Conservation (phyloP, 768 basidiomycete genomes). For the Tulasnella sp. region DNA sequence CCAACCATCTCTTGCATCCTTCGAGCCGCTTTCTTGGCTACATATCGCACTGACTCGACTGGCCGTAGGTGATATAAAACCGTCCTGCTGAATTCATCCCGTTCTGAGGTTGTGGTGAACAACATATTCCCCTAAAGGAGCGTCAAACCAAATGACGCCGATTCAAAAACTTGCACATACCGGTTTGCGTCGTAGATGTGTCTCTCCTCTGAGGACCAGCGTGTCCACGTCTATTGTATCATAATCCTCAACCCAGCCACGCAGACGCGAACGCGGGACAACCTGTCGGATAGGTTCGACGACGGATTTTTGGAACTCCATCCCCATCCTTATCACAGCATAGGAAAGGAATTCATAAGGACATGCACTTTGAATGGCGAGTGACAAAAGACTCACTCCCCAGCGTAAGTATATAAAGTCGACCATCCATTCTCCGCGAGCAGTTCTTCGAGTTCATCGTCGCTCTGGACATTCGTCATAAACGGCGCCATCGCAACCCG, state of each 20-base stretch:
- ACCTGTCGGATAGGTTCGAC: slow-evolving; percentile 31
- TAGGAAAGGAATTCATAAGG: not conserved
- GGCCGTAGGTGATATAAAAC: slow-evolving; percentile 27
- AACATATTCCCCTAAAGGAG: slow-evolving; percentile 25
- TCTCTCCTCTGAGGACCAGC: slow-evolving; percentile 32
- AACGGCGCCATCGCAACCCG: slow-evolving; percentile 14
- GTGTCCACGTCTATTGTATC: slow-evolving; percentile 28
- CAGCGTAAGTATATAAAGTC: slow-evolving; percentile 32
- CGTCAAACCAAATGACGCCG: not conserved
- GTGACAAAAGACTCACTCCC: slow-evolving; percentile 28
- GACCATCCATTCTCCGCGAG: slow-evolving; percentile 32
- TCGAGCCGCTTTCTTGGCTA: slow-evolving; percentile 26
- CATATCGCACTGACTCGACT: slow-evolving; percentile 22
- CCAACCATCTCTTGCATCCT: slow-evolving; percentile 25
- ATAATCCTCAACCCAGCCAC: slow-evolving; percentile 34
- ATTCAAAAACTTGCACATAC: slow-evolving; percentile 12
- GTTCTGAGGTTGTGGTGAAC: slow-evolving; percentile 26
- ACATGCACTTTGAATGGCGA: not conserved
- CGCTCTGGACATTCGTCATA: slow-evolving; percentile 21
- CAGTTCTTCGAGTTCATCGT: slow-evolving; percentile 25
- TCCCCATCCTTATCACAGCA: slow-evolving; percentile 30
- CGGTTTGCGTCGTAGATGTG: slow-evolving; percentile 31
- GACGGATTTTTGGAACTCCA: slow-evolving; percentile 36
- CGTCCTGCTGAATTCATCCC: slow-evolving; percentile 27
- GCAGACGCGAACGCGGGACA: slow-evolving; percentile 28